Percentiles rank a stretch among this genome's conserved stretches.
These are phyloP conservation scores for Sordariomycetes sp. DNA, from an alignment of 2,329 filamentous ascomycete genomes.

Conservation along the genomic window DNA sequence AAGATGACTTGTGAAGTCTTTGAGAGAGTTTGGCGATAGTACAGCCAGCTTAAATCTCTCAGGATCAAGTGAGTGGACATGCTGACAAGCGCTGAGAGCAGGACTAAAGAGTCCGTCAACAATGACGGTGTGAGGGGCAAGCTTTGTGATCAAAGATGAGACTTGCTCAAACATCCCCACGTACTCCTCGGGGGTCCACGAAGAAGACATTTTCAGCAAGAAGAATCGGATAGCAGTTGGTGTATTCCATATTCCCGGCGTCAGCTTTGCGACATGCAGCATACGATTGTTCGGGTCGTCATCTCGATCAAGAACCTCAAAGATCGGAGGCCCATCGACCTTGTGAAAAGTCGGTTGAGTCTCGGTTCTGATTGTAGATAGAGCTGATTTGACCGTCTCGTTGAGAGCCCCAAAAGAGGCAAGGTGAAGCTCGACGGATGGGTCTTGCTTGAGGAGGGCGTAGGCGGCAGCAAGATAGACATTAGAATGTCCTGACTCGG, in stretches of 20 bases:
- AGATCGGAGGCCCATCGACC: background rate
- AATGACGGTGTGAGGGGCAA: background rate
- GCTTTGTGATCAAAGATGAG: background rate
- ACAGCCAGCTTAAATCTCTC: background rate
- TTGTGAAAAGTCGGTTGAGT: background rate
- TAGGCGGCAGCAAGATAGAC: background rate
- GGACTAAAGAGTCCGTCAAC: conserved; percentile 2
- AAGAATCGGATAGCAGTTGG: conserved; percentile 1
- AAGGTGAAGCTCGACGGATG: conserved; percentile 1
- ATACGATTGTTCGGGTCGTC: background rate
- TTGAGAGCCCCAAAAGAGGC: background rate
- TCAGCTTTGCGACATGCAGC: background rate
- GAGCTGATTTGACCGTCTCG: background rate
- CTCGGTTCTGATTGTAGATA: background rate
- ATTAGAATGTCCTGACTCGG: conserved; percentile 1
- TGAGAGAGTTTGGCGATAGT: conserved; percentile 1
- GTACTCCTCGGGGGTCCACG: conserved; percentile 1
- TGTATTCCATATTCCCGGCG: conserved; percentile 1
- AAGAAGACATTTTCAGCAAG: conserved; percentile 1
- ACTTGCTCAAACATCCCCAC: background rate
- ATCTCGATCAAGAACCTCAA: conserved; percentile 1
- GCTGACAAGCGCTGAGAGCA: background rate
- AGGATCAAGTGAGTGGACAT: background rate
- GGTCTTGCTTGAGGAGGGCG: background rate
- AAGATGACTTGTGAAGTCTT: conserved; percentile 2